Base-by-base conservation (phyloP, 106 monocot genomes). In the Iris macrosiphon region DNA sequence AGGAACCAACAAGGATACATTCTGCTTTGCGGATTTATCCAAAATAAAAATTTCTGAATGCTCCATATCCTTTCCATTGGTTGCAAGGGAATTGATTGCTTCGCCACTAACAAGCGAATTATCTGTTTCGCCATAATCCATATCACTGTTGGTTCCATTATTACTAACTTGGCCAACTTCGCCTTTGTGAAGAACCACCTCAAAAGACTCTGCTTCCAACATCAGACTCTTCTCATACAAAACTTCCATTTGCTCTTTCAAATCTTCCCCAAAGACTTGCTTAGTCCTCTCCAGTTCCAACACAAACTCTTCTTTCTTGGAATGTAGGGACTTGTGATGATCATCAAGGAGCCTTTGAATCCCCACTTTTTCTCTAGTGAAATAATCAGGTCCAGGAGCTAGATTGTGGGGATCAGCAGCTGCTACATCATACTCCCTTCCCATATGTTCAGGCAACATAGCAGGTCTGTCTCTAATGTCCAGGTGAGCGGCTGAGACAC, bases 1-100 rank as follows among this genome's bases (percentile, higher is more conserved):
- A 55, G 98, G 98, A 16, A 99, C 87, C 55, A 99, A 23, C 62
- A 99, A 64, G 3, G 98, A 91, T 3, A 99, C 98, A 61, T 83
- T 81, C 62, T 99, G 98, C 45, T 92, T 80, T 34, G 70, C 70
- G 28, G 72, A 65, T 22, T 76, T 87, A 0, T 91, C 80, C 62
- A 99, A 63, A 63, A n/a, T n/a, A n/a, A n/a, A n/a, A n/a, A n/a
- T n/a, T n/a, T n/a, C n/a, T n/a, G n/a, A n/a, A n/a, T n/a, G n/a
- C n/a, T n/a, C n/a, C n/a, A n/a, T n/a, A n/a, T n/a, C n/a, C n/a
- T n/a, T n/a, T n/a, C n/a, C n/a, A n/a, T n/a, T n/a, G n/a, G n/a
- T n/a, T n/a, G n/a, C n/a, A n/a, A n/a, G n/a, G n/a, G n/a, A n/a
- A n/a, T n/a, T n/a, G n/a, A n/a, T n/a, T n/a, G n/a, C n/a, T n/a